A percentile compares a stretch with the other conserved stretches of the same genome.
phyloP scores from a whole-genome alignment of 2,329 filamentous ascomycete species.

The Colletotrichum tabaci region DNA sequence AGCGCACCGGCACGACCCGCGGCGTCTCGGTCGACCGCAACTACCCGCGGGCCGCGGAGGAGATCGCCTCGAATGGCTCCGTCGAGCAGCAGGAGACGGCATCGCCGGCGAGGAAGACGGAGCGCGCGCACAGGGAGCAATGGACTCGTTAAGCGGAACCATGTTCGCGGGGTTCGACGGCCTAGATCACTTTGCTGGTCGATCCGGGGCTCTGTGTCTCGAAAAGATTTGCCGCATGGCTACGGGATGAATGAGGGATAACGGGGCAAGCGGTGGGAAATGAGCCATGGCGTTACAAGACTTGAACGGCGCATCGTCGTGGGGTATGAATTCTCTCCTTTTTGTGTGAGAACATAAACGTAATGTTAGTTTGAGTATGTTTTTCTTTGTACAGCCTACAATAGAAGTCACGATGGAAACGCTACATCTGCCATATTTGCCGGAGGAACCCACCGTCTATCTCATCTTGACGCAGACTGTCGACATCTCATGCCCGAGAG shows the following conservation, averaged over 20 bases:
- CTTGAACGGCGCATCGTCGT: background rate
- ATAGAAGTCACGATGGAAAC: background rate
- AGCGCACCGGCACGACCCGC: slow-evolving; percentile 12
- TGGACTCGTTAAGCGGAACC: background rate
- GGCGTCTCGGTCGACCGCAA: slow-evolving; percentile 1
- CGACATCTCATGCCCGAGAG: no score
- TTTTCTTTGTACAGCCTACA: background rate
- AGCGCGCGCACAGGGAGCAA: background rate
- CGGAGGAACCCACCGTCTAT: background rate
- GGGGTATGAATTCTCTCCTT: background rate
- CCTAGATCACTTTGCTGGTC: background rate
- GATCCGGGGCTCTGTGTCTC: background rate
- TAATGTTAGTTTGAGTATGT: background rate
- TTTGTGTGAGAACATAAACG: background rate
- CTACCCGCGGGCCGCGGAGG: background rate
- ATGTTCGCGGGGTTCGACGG: rapidly evolving
- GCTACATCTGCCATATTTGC: background rate
- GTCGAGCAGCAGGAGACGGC: background rate
- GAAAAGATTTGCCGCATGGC: no score
- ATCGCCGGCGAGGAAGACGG: background rate
- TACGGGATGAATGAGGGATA: no score
- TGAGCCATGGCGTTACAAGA: background rate
- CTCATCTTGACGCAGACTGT: background rate
- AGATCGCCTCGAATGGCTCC: background rate
- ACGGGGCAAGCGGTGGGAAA: background rate